A percentile compares a stretch with the other conserved stretches of the same genome.
These are phyloP conservation scores for Aspergillus ochraceus DNA, from an alignment of 2,329 filamentous ascomycete species.

Conservation along the genomic window DNA sequence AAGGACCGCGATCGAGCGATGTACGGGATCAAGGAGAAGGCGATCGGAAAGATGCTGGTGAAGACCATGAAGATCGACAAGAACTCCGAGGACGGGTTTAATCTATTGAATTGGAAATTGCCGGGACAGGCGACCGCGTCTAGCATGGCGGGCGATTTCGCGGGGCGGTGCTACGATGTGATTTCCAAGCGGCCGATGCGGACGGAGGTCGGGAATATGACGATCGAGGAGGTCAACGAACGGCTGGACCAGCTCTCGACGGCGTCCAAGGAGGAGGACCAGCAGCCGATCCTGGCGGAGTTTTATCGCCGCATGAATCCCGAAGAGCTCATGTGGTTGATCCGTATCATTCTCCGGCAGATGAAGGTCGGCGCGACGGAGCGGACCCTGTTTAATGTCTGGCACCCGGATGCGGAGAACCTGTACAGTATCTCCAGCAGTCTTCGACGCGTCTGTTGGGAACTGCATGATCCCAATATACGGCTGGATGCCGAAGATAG, in stretches of 20 bases:
- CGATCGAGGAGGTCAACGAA: slow-evolving; percentile 85
- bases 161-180: slow-evolving; percentile 82
- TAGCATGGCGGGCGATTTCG: slow-evolving; percentile 83
- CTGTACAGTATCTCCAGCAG: slow-evolving; percentile 91
- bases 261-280: slow-evolving; percentile 77
- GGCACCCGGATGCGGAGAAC: slow-evolving; percentile 75
- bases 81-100: slow-evolving; percentile 84
- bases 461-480: slow-evolving; percentile 71
- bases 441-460: slow-evolving; percentile 89
- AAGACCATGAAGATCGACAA: slow-evolving; percentile 90
- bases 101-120: slow-evolving; percentile 86
- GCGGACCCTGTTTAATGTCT: slow-evolving; percentile 80
- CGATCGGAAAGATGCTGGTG: slow-evolving; percentile 85
- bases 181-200: slow-evolving; percentile 80
- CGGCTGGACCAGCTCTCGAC: slow-evolving; percentile 75
- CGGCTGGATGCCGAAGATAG: slow-evolving; percentile 74
- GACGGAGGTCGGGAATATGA: slow-evolving; percentile 72
- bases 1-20: slow-evolving; percentile 90
- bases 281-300: slow-evolving; percentile 74
- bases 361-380: slow-evolving; percentile 78
- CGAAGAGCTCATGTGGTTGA: slow-evolving; percentile 90
- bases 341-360: slow-evolving; percentile 85
- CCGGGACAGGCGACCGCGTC: slow-evolving; percentile 67
- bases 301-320: slow-evolving; percentile 93
- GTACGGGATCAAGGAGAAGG: slow-evolving; percentile 91